phyloP scores from a whole-genome alignment of 1,139 yeast genomes.

The Yamadazyma epiphylla region DNA sequence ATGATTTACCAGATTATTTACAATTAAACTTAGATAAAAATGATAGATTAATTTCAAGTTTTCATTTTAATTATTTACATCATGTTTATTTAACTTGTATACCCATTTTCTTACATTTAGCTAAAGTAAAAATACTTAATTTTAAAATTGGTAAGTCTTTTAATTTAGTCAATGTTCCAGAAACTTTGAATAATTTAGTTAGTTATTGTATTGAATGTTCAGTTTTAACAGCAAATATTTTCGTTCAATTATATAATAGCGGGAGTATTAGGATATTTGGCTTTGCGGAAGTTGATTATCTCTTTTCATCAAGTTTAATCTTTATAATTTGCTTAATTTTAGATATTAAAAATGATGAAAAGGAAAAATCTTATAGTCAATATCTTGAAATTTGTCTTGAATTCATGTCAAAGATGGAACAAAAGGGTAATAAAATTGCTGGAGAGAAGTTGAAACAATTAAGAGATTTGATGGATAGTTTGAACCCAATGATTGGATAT shows the following conservation, averaged over 20 bases:
- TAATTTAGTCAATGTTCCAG: slow-evolving; percentile 13
- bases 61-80: slow-evolving; percentile 27
- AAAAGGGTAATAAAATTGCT: slow-evolving; percentile 22
- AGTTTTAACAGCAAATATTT: slow-evolving; percentile 23
- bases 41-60: slow-evolving; percentile 20
- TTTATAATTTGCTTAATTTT: slow-evolving; percentile 21
- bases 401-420: slow-evolving; percentile 20
- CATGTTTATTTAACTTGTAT: slow-evolving; percentile 25
- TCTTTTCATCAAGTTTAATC: slow-evolving; percentile 19
- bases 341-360: slow-evolving; percentile 8
- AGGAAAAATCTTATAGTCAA: slow-evolving; percentile 15
- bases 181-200: slow-evolving; percentile 18
- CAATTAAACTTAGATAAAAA: slow-evolving; percentile 12
- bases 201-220: slow-evolving; percentile 19
- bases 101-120: slow-evolving; percentile 24
- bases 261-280: slow-evolving; percentile 20
- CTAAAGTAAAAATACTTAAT: slow-evolving; percentile 14
- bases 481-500: slow-evolving; percentile 6
- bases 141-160: slow-evolving; percentile 6
- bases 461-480: slow-evolving; percentile 12
- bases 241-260: slow-evolving; percentile 18
- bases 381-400: slow-evolving; percentile 18
- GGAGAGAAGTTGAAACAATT: slow-evolving; percentile 21
- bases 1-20: slow-evolving; percentile 17
- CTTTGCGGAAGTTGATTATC: slow-evolving; percentile 24